phyloP scores from a whole-genome alignment of 768 basidiomycete genomes.

The Naematelia encephala region DNA sequence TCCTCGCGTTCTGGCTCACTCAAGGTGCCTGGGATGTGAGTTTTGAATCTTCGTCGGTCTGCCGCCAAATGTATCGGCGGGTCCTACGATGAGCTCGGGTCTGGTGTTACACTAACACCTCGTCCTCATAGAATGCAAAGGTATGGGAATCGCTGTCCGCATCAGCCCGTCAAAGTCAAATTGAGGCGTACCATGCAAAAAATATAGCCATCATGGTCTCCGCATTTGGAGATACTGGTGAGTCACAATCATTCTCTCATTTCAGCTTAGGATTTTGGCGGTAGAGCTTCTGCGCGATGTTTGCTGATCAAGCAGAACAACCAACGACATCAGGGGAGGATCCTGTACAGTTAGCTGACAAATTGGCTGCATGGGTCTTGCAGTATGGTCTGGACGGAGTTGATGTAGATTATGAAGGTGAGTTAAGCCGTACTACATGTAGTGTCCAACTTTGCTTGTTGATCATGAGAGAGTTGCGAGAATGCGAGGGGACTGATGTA shows the following conservation, averaged over 20 bases:
- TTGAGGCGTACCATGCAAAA: slow-evolving; percentile 59
- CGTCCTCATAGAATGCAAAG: slow-evolving; percentile 38
- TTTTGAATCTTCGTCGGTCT: background rate
- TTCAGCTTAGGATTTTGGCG: too few species aligned
- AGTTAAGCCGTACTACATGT: background rate
- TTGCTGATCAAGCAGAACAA: too few species aligned
- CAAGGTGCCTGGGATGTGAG: slow-evolving; percentile 24
- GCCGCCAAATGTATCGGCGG: too few species aligned
- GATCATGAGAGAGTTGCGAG: too few species aligned
- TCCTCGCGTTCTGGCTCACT: slow-evolving; percentile 49
- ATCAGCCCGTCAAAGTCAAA: slow-evolving; percentile 55
- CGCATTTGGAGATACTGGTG: slow-evolving; percentile 57
- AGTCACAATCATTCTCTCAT: background rate
- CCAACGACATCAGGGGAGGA: slow-evolving; percentile 63
- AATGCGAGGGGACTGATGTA: too few species aligned
- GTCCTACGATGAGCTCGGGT: too few species aligned
- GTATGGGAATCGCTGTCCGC: slow-evolving; percentile 26
- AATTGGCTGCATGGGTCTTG: slow-evolving; percentile 65
- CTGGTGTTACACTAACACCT: too few species aligned
- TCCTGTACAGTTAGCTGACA: slow-evolving; percentile 62
- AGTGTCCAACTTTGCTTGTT: background rate
- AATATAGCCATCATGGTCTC: slow-evolving; percentile 65
- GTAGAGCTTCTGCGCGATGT: too few species aligned
- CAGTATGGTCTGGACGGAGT: slow-evolving; percentile 66
- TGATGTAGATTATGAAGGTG: slow-evolving; percentile 65